phyloP scores from a whole-genome alignment of 768 basidiomycete species.

The Daedaleopsis sinensis region DNA sequence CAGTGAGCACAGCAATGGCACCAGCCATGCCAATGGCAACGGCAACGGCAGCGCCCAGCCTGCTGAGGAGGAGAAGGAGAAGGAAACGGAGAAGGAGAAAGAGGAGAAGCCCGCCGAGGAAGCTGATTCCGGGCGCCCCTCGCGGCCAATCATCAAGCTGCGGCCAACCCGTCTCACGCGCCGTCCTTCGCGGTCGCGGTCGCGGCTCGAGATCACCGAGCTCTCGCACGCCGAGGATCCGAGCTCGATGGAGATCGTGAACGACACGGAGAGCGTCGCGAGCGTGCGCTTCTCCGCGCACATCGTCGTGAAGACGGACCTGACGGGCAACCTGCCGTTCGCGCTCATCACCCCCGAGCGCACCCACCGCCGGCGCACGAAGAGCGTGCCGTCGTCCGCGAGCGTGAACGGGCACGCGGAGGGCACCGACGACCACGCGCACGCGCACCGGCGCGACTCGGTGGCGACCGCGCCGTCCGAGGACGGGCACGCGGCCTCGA shows the following conservation, averaged over 20 bases:
- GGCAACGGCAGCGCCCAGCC: conserved; percentile 29
- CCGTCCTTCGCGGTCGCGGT: conserved; percentile 65
- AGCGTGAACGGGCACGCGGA: conserved; percentile 21
- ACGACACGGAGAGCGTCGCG: conserved; percentile 70
- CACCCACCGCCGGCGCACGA: conserved; percentile 41
- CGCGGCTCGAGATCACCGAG: conserved; percentile 69
- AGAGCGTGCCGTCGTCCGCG: conserved; percentile 16
- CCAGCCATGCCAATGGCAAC: conserved; percentile 15
- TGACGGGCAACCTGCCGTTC: conserved; percentile 69
- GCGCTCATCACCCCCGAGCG: conserved; percentile 78
- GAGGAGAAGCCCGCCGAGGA: background rate
- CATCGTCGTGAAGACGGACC: conserved; percentile 60
- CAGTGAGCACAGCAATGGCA: conserved; percentile 14
- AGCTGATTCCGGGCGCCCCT: conserved; percentile 47
- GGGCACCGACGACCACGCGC: conserved; percentile 29
- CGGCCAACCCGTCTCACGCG: conserved; percentile 50
- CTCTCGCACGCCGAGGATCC: conserved; percentile 50
- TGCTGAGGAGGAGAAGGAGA: conserved; percentile 45
- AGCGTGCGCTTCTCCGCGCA: conserved; percentile 79
- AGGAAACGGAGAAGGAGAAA: too few species aligned
- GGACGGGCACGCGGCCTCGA: conserved; percentile 42
- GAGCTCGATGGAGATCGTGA: conserved; percentile 49
- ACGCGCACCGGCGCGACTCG: conserved; percentile 31
- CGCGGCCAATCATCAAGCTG: conserved; percentile 80
- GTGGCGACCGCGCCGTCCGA: conserved; percentile 43